Base-by-base conservation (phyloP, 1,284 basidiomycete species). In the Cryptococcus floricola region DNA sequence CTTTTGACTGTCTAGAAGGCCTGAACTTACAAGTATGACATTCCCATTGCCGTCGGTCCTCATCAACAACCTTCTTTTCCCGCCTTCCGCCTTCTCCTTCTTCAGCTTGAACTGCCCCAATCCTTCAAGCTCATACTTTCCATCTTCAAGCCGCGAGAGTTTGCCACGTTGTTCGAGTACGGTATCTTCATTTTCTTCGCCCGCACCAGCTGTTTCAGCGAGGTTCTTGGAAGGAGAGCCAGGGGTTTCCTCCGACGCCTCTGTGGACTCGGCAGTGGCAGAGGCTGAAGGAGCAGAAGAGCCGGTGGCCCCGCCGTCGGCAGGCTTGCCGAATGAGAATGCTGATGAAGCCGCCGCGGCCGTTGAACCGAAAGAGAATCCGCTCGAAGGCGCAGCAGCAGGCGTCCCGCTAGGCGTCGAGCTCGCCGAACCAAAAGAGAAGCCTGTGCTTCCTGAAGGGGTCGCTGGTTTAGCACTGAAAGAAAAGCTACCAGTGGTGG, bases 131-230 rank as follows among this genome's bases (percentile, higher is more conserved):
- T 81, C 60, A 47, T 64, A 67, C 48, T 60, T 81, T 38, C 80
- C 80, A 28, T 61, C 66, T 25, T 71, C 79, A 67, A 89, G 71
- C 66, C 80, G 82, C 66, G 79, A 86, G 41, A 87, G 83, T 70
- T 87, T 89, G 48, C 82, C 79, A 65, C 82, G 83, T 52, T 83
- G 78, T 50, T 81, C 79, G 69, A 85, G 79, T 18, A 80, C 77
- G 3, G 87, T 90, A 54, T 85, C 84, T 70, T 93, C 90, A 44
- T 86, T 81, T 71, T 93, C 87, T 76, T 92, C 90, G 16, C 77
- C 77, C 6, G 66, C 69, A 7, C 76, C 77, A 6, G 59, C 61
- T 2, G 56, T 60, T 28, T 67, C 65, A 3, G 71, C 71, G 8
- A 73, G 63, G 46, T 74, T 72, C 52, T 64, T 66, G 25, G 65